phyloP scores from a whole-genome alignment of 805 yeast species.

The Hermanozyma aechmeae region DNA sequence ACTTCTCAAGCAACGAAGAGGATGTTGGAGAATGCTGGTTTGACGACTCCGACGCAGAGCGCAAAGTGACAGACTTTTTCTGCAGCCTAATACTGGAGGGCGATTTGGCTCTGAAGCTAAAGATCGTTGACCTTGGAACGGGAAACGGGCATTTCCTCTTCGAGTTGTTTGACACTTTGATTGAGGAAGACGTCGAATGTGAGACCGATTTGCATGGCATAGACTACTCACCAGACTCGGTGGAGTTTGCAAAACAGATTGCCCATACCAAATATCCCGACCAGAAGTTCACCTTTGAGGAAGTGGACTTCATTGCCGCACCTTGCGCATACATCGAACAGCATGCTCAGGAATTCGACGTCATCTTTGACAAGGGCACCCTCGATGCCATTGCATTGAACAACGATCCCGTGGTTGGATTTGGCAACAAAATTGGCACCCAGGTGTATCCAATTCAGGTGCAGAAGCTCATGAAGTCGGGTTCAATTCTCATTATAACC shows the following conservation, averaged over 20 bases:
- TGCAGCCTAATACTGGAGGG: conserved; percentile 21
- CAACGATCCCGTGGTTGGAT: conserved; percentile 36
- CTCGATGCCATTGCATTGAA: conserved; percentile 92
- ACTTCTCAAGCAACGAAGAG: conserved; percentile 63
- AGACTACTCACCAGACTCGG: conserved; percentile 80
- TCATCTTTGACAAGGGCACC: conserved; percentile 90
- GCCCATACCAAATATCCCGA: conserved; percentile 29
- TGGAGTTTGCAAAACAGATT: conserved; percentile 60
- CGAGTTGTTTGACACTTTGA: conserved; percentile 55
- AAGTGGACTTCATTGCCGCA: conserved; percentile 56
- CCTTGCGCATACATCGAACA: conserved; percentile 26
- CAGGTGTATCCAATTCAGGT: conserved; percentile 59
- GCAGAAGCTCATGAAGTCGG: conserved; percentile 41
- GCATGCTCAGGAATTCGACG: conserved; percentile 43
- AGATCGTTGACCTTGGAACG: conserved; percentile 79
- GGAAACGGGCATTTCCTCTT: conserved; percentile 92
- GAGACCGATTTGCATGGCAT: conserved; percentile 42
- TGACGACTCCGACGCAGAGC: conserved; percentile 89
- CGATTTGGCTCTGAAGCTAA: conserved; percentile 13
- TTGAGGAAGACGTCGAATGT: conserved; percentile 24
- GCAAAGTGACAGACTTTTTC: conserved; percentile 67
- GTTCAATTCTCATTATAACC: conserved; percentile 65
- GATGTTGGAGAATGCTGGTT: conserved; percentile 98
- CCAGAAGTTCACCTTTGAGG: conserved; percentile 42
- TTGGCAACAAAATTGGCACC: conserved; percentile 37